A percentile compares a stretch with the other conserved stretches of the same genome.
These are phyloP conservation scores for Sonneratia alba DNA, from an alignment of 345 rosid species.

Conservation along the genomic window DNA sequence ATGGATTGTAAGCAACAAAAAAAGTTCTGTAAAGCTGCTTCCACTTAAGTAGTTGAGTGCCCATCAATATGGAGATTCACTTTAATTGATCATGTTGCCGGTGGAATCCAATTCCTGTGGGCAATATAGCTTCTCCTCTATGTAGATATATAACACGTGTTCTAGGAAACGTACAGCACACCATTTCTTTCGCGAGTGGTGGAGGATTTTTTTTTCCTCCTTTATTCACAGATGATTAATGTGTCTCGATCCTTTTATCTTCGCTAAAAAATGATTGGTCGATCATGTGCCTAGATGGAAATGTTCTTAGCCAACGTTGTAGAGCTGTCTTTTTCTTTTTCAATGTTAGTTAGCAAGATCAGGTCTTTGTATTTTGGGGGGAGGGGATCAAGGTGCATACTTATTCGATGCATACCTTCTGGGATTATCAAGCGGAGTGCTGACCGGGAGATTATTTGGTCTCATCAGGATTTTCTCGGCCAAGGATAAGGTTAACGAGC, in stretches of 20 bases:
- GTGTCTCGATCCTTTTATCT: neutral
- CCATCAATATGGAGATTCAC: neutral
- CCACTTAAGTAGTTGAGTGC: neutral
- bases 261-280: neutral
- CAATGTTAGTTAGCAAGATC: neutral
- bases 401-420: neutral
- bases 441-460: neutral
- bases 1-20: neutral
- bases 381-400: neutral
- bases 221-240: neutral
- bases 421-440: neutral
- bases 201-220: neutral
- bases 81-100: neutral
- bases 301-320: neutral
- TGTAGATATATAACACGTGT: neutral
- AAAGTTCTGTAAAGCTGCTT: neutral
- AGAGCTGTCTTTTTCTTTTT: neutral
- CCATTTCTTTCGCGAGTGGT: neutral
- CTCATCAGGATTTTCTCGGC: neutral
- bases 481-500: neutral
- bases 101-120: slow-evolving; percentile 6
- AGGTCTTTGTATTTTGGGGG: neutral
- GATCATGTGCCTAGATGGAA: neutral
- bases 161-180: neutral
- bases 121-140: neutral